phyloP scores from a whole-genome alignment of 495 filamentous ascomycete genomes.

The Aspergillus conjunctus region DNA sequence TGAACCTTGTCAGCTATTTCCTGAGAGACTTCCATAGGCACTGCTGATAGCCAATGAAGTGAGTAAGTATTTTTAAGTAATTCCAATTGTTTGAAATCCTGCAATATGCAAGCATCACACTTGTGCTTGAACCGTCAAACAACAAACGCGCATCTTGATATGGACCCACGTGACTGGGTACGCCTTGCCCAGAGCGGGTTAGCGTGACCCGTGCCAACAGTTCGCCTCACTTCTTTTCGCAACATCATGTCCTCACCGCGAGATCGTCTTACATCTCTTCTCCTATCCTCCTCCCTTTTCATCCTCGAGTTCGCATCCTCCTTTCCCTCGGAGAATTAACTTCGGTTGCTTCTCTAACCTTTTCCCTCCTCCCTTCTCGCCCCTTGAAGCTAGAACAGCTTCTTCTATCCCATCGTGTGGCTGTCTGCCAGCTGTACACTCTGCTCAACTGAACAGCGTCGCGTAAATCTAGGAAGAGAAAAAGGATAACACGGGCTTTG shows the following conservation, averaged over 20 bases:
- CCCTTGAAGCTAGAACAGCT: constrained; percentile 5
- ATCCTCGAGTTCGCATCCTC: constrained; percentile 11
- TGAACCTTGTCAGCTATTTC: constrained; percentile 41
- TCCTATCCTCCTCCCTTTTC: constrained; percentile 23
- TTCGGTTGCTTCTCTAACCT: not conserved
- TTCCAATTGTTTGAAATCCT: constrained; percentile 3
- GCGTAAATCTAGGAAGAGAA: constrained; percentile 25
- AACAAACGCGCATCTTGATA: not conserved
- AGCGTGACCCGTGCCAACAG: constrained; percentile 28
- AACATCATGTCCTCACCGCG: constrained; percentile 33
- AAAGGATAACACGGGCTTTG: constrained; percentile 22
- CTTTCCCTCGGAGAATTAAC: not conserved
- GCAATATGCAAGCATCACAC: not conserved
- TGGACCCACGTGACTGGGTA: constrained; percentile 17
- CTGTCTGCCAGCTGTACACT: constrained; percentile 17
- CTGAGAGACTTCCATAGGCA: constrained; percentile 40
- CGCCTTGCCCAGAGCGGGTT: constrained; percentile 17
- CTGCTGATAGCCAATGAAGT: not conserved
- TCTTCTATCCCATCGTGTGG: constrained; percentile 4
- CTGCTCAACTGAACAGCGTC: constrained; percentile 16
- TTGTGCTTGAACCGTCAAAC: not conserved
- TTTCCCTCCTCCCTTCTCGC: not conserved
- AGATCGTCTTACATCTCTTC: constrained; percentile 19
- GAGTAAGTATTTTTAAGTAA: not conserved
- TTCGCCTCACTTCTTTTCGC: constrained; percentile 30